phyloP scores from a whole-genome alignment of 1,284 basidiomycete species.

The Meira nashicola region DNA sequence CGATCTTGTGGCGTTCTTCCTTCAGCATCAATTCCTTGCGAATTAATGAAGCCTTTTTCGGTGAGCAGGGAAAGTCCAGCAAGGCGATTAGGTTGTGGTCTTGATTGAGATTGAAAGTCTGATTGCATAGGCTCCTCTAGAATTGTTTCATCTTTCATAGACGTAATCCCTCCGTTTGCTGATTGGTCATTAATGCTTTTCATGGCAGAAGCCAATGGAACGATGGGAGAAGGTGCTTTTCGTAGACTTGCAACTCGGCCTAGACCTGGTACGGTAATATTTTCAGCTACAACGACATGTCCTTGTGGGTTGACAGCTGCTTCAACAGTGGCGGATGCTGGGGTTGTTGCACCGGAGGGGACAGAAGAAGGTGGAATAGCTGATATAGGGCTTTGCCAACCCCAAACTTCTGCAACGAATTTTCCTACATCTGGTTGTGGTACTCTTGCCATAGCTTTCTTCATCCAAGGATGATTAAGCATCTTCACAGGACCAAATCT shows the following conservation, averaged over 20 bases:
- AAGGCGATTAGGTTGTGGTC: not conserved
- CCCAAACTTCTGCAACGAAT: conserved; percentile 70
- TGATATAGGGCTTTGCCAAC: no score
- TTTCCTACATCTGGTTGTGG: conserved; percentile 57
- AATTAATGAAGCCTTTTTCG: conserved; percentile 1
- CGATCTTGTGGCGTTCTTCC: conserved; percentile 3
- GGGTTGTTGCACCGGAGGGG: not conserved
- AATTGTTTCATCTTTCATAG: not conserved
- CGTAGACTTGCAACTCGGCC: conserved; percentile 8
- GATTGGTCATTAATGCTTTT: no score
- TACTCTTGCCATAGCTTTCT: conserved; percentile 70
- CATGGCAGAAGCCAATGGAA: not conserved
- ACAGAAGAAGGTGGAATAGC: not conserved
- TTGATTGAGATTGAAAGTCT: not conserved
- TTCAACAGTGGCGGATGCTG: not conserved
- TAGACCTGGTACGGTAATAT: not conserved
- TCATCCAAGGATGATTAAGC: conserved; percentile 81
- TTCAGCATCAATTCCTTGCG: not conserved
- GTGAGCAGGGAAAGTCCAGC: not conserved
- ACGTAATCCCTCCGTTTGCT: not conserved
- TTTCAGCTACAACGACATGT: not conserved
- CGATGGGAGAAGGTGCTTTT: conserved; percentile 5
- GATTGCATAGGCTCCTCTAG: no score
- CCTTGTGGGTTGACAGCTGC: not conserved
- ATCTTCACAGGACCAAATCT: conserved; percentile 82